phyloP scores from a whole-genome alignment of 805 yeast species.

The Yamadazyma phyllophila region DNA sequence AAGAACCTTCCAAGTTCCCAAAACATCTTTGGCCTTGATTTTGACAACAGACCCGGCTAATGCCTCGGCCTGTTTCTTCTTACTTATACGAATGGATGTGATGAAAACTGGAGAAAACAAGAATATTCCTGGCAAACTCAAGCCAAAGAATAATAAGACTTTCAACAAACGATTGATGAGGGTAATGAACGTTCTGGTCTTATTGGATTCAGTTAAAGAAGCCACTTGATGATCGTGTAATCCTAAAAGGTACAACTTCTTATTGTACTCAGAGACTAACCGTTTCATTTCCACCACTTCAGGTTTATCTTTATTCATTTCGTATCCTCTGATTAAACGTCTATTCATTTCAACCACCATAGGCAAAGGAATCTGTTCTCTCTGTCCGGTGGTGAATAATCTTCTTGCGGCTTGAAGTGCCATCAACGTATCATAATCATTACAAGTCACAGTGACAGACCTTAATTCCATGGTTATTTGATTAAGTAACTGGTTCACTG shows the following conservation, averaged over 20 bases:
- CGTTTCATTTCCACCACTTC: conserved; percentile 31
- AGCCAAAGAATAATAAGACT: conserved; percentile 28
- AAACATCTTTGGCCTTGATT: conserved; percentile 40
- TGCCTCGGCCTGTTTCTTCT: conserved; percentile 36
- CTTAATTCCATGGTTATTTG: conserved; percentile 31
- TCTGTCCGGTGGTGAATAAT: conserved; percentile 32
- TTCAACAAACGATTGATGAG: conserved; percentile 26
- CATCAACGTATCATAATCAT: conserved; percentile 42
- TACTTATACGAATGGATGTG: conserved; percentile 31
- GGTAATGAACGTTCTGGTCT: conserved; percentile 20
- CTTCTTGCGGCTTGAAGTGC: conserved; percentile 43
- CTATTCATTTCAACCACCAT: conserved; percentile 43
- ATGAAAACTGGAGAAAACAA: conserved; percentile 42
- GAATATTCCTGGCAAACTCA: conserved; percentile 37
- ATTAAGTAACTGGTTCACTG: conserved; percentile 28
- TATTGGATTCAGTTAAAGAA: conserved; percentile 21
- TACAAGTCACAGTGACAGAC: conserved; percentile 41
- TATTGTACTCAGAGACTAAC: conserved; percentile 34
- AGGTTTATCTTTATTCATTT: conserved; percentile 30
- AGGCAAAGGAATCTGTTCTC: conserved; percentile 38
- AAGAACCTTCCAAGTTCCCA: conserved; percentile 43
- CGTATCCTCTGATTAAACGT: conserved; percentile 36
- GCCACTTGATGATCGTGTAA: conserved; percentile 44
- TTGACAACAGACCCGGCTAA: conserved; percentile 39
- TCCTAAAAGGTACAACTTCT: conserved; percentile 28